Evolutionary conservation across 2,329 filamentous ascomycete species (phyloP).

Genomic region (Ciborinia camelliae): DNA sequence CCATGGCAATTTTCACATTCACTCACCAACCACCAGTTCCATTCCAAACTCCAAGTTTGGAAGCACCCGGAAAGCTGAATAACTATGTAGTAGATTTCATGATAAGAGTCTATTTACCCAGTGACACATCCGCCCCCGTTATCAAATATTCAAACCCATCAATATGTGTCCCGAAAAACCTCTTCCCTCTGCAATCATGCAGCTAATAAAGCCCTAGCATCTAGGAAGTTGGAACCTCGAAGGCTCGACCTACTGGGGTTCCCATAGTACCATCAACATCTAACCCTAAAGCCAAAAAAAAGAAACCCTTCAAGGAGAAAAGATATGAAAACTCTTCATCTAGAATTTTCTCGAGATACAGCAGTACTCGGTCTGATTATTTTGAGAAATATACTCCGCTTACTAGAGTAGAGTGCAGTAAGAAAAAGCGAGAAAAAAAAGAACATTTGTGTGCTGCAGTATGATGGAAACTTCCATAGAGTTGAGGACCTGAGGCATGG

Average conservation of each 20-base stretch:
- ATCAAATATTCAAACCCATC: background rate
- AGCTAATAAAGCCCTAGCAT: background rate
- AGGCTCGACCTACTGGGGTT: background rate
- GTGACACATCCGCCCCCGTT: background rate
- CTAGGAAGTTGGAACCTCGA: background rate
- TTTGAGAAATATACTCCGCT: background rate
- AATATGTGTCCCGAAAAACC: background rate
- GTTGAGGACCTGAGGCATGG: background rate
- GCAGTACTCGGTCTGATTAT: background rate
- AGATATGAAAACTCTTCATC: constrained; percentile 1
- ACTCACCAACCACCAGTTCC: background rate
- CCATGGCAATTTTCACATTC: background rate
- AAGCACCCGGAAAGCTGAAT: too few species aligned
- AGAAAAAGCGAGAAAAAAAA: background rate
- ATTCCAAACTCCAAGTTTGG: background rate
- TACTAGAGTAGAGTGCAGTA: background rate
- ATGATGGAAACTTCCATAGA: background rate
- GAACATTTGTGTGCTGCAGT: background rate
- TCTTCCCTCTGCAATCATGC: background rate
- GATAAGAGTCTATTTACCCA: background rate
- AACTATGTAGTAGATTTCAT: background rate
- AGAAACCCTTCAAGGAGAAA: background rate
- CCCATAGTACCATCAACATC: background rate
- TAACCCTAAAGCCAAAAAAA: background rate
- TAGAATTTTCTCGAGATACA: background rate